phyloP scores from a whole-genome alignment of 257 asterid genomes.

The Linderniella brevidens region DNA sequence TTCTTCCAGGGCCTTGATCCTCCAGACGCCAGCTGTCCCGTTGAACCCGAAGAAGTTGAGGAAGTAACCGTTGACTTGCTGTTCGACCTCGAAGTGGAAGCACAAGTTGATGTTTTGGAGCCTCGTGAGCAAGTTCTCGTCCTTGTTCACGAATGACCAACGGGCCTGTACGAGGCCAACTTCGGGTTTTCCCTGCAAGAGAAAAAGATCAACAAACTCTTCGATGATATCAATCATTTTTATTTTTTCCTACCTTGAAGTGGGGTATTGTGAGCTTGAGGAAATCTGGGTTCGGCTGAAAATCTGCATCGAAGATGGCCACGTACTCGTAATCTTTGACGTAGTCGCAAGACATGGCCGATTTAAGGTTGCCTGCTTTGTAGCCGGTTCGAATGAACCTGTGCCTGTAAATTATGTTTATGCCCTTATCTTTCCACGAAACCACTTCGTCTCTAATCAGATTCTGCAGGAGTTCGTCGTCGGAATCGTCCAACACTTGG shows the following conservation, averaged over 20 bases:
- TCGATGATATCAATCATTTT: neutral
- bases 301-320: constrained; percentile 77
- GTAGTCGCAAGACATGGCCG: constrained; percentile 82
- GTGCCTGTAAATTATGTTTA: constrained; percentile 64
- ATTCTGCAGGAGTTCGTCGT: constrained; percentile 41
- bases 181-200: constrained; percentile 26
- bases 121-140: constrained; percentile 26
- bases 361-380: constrained; percentile 85
- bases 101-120: constrained; percentile 28
- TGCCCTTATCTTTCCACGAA: constrained; percentile 68
- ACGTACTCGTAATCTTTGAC: constrained; percentile 72
- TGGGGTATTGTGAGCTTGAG: constrained; percentile 65
- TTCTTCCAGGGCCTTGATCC: constrained; percentile 32
- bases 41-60: constrained; percentile 35
- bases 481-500: constrained; percentile 84
- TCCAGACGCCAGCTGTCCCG: constrained; percentile 43
- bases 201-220: neutral
- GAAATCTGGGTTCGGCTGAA: constrained; percentile 77
- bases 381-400: constrained; percentile 68
- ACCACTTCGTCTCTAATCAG: constrained; percentile 54
- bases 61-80: constrained; percentile 27
- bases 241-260: constrained; percentile 53
- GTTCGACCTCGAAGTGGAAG: constrained; percentile 40
- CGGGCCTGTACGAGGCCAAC: constrained; percentile 33
- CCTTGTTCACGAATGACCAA: constrained; percentile 33